These are phyloP conservation scores for Phytophthora fragariae DNA, from an alignment of 352 stramenopile genomes.

Conservation along the genomic window DNA sequence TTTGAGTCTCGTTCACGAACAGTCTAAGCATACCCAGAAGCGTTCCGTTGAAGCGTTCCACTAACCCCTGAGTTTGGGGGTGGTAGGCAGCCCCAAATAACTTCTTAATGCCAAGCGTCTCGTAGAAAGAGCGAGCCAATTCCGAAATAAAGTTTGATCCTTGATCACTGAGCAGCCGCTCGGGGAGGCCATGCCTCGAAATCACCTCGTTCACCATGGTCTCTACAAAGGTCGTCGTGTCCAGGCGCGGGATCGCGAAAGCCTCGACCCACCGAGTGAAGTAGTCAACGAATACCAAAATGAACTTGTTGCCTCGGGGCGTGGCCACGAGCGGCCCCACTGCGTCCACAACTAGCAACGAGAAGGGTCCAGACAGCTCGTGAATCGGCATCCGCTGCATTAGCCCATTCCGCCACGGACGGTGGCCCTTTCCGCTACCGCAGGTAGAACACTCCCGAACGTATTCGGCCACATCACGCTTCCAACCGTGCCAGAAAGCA, in stretches of 20 bases:
- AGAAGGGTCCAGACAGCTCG: conserved; percentile 14
- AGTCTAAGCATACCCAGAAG: background rate
- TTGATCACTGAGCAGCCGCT: conserved; percentile 3
- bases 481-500: too few species aligned
- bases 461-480: too few species aligned
- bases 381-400: conserved; percentile 17
- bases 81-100: background rate
- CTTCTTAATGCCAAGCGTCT: conserved; percentile 5
- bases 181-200: background rate
- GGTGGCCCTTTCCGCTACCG: background rate
- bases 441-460: too few species aligned
- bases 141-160: conserved; percentile 6
- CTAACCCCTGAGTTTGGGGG: conserved; percentile 1
- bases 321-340: background rate
- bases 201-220: conserved; percentile 4
- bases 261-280: background rate
- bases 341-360: background rate
- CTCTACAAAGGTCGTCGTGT: background rate
- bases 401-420: conserved; percentile 2
- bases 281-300: background rate
- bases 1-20: background rate
- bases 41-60: conserved; percentile 14
- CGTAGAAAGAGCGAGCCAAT: conserved; percentile 6
- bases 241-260: background rate
- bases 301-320: background rate